Evolutionary conservation across 306 rosid species (phyloP), one percentile per base, ranked within the genome.

Genomic region (Morella rubra): DNA sequence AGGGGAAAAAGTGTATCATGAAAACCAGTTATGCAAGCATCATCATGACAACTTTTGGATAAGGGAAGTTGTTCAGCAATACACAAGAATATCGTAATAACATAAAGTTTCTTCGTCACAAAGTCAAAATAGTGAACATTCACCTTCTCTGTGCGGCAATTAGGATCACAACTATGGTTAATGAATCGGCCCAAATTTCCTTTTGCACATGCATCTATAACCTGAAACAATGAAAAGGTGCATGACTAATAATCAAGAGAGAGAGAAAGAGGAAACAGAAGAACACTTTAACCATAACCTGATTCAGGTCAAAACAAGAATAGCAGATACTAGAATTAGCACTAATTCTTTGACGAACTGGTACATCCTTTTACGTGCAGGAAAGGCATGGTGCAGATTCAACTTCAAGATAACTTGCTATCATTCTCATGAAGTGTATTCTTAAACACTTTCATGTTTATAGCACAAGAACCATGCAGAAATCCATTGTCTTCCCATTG

Each of bases 181-280:
- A 96, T 96, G 89, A 91, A 96, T 62, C 99, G 98, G 60, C 99
- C 99, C 91, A 93, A 81, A 85, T 96, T 96, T 86, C 99, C 99
- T 86, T 96, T 96, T 68, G 93, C 91, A 79, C 97, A 91, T 65
- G 99, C 99, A 86, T 96, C 99, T 73, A 96, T 96, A 61, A 96
- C 98, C 99, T 96, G 93, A 61, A 86, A 78, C 80, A 71, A 81
- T 78, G 62, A 60, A 82, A 76, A 45, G 53, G 74, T 76, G 14
- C 87, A 79, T 72, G 19, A 32, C 4, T 7, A 13, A 51, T 32
- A 59, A 50, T 5, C 58, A 74, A 46, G 24, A 65, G 47, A 3
- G 45, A 75, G 19, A 14, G 76, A 8, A 44, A 64, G 27, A 49
- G 12, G 11, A 5, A 64, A 49, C 9, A 4, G 44, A 22, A 40